Evolutionary conservation across 2,329 filamentous ascomycete genomes (phyloP).

Genomic region (Colletotrichum costaricense): DNA sequence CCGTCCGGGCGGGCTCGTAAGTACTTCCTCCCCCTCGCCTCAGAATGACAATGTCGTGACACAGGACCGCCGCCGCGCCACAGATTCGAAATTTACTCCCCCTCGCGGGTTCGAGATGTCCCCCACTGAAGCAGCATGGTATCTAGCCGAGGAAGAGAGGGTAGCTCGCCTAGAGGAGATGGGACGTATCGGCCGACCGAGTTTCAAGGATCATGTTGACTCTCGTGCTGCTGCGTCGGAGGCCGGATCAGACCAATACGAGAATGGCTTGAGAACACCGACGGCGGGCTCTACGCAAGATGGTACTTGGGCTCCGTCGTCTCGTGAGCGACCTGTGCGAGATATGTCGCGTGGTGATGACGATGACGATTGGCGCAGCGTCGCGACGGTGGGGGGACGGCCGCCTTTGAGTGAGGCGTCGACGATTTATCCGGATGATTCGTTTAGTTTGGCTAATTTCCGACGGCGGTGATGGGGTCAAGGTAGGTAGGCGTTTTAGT

Average conservation of each 20-base stretch:
- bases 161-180: not conserved
- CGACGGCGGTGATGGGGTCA: too few relatives aligned
- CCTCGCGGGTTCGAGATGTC: not conserved
- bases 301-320: not conserved
- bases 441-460: not conserved
- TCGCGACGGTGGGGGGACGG: not conserved
- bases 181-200: not conserved
- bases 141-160: not conserved
- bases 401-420: not conserved
- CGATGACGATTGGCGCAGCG: not conserved
- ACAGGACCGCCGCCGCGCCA: constrained; percentile 7
- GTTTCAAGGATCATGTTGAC: not conserved
- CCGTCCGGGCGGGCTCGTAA: constrained; percentile 11
- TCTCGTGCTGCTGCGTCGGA: not conserved
- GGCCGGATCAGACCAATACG: too few relatives aligned
- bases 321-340: not conserved
- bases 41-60: constrained; percentile 23
- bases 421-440: not conserved
- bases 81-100: not conserved
- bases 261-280: not conserved
- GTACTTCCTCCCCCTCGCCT: constrained; percentile 6
- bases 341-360: not conserved
- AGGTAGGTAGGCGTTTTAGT: not conserved
- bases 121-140: not conserved
- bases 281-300: not conserved